phyloP scores from a whole-genome alignment of 441 rosid genomes.

The Bruguiera hainesii region DNA sequence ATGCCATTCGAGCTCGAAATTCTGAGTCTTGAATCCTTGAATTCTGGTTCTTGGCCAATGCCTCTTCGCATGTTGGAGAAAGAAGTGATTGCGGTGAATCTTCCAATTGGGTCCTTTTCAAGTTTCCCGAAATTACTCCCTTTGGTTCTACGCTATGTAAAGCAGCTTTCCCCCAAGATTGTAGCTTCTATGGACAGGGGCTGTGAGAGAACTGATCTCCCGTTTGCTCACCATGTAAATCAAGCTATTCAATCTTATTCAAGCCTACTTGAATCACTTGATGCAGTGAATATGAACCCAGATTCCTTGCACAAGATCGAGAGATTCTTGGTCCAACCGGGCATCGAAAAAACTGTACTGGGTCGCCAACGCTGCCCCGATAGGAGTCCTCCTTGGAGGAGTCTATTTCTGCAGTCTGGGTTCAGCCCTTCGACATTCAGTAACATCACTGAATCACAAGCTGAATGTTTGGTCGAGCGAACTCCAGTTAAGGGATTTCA shows the following conservation, averaged over 20 bases:
- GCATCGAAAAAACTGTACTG: slow-evolving; percentile 45
- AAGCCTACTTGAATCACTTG: slow-evolving; percentile 58
- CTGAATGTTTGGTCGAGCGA: slow-evolving; percentile 57
- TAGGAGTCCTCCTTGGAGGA: slow-evolving; percentile 40
- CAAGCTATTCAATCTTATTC: slow-evolving; percentile 48
- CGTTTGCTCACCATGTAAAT: slow-evolving; percentile 50
- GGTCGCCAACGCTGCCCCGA: slow-evolving; percentile 42
- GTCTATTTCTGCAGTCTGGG: slow-evolving; percentile 44
- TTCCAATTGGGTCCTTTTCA: slow-evolving; percentile 49
- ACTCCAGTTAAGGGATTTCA: slow-evolving; percentile 56
- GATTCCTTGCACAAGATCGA: slow-evolving; percentile 54
- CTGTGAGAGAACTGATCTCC: slow-evolving; percentile 45
- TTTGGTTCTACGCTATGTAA: slow-evolving; percentile 42
- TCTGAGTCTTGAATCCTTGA: slow-evolving; percentile 40
- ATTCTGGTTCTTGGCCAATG: slow-evolving; percentile 33
- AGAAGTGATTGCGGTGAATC: slow-evolving; percentile 53
- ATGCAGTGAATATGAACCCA: slow-evolving; percentile 41
- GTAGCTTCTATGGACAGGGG: slow-evolving; percentile 55
- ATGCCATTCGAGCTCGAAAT: slow-evolving; percentile 54
- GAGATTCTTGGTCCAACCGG: slow-evolving; percentile 52
- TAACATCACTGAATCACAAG: slow-evolving; percentile 59
- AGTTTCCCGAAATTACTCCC: slow-evolving; percentile 41
- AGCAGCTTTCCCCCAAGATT: slow-evolving; percentile 60
- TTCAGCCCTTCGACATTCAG: slow-evolving; percentile 56
- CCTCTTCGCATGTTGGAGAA: slow-evolving; percentile 32